A percentile compares a stretch with the other conserved stretches of the same genome.
Evolutionary conservation across 2,329 filamentous ascomycete species (phyloP).

Genomic region (Didymella keratinophila): DNA sequence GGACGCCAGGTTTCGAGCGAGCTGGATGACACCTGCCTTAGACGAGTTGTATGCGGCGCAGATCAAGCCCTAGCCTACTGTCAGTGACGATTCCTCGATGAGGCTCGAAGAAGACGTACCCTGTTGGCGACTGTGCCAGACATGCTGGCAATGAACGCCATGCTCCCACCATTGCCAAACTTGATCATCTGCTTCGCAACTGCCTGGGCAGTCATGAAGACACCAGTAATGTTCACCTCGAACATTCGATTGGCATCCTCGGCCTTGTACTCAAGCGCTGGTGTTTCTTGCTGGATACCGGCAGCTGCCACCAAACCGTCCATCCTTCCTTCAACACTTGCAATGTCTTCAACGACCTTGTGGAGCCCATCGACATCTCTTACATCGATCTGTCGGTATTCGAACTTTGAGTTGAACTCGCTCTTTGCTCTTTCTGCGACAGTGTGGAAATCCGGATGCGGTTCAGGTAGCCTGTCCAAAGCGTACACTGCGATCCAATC

Average conservation of each 20-base stretch:
- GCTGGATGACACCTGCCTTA: slow-evolving; percentile 77
- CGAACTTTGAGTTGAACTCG: slow-evolving; percentile 71
- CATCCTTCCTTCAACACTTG: slow-evolving; percentile 72
- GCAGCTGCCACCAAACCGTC: slow-evolving; percentile 81
- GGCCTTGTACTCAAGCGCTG: slow-evolving; percentile 78
- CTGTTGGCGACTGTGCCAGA: slow-evolving; percentile 67
- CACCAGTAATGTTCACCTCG: slow-evolving; percentile 67
- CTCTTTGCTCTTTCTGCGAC: slow-evolving; percentile 69
- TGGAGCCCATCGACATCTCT: slow-evolving; percentile 74
- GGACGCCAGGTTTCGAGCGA: slow-evolving; percentile 72
- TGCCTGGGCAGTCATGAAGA: slow-evolving; percentile 70
- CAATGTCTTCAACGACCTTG: slow-evolving; percentile 72
- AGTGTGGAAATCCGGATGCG: slow-evolving; percentile 68
- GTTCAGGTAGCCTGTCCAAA: slow-evolving; percentile 67
- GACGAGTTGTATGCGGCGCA: slow-evolving; percentile 77
- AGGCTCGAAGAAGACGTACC: slow-evolving; percentile 53
- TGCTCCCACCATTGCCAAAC: slow-evolving; percentile 66
- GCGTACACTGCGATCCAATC: slow-evolving; percentile 65
- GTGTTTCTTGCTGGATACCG: slow-evolving; percentile 81
- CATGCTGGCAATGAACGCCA: slow-evolving; percentile 70
- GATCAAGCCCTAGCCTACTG: slow-evolving; percentile 63
- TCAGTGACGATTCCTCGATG: slow-evolving; percentile 20
- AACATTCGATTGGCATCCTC: slow-evolving; percentile 70
- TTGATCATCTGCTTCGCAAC: slow-evolving; percentile 70
- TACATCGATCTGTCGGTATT: slow-evolving; percentile 83